Evolutionary conservation across 257 asterid genomes (phyloP), one percentile per base, ranked within the genome.

Genomic region (Verbena officinalis): DNA sequence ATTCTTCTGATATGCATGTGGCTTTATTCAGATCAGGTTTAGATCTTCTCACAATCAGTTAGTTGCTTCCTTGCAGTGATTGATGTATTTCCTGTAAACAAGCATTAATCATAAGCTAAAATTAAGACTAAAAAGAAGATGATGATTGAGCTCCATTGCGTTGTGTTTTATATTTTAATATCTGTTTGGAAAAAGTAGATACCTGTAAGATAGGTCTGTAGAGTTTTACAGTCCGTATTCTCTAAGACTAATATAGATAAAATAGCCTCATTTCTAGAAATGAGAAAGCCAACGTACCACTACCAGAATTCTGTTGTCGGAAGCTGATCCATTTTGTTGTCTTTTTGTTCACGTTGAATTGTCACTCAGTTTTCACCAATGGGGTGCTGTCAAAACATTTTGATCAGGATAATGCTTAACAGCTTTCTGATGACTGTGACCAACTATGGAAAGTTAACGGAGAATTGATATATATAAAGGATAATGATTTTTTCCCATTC

Each of bases 141-240:
- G 55, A 14, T 49, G 56, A 33, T 24, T 67, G 20, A 19, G 27
- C 24, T 17, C 44, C 36, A 22, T 14, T 10, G n/a, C 13, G 23
- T 49, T 57, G 44, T 45, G 42, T 2, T 30, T 30, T 30, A 30
- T 2, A 30, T 19, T n/a, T 31, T 21, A 9, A 45, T 56, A 39
- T 56, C 33, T 11, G 19, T 43, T 10, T 67, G 65, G 52, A 67
- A 50, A 34, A 56, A 33, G 44, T 19, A 40, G 38, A 22, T 19
- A 16, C 23, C 38, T 10, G 30, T 21, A 44, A 33, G 39, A 38
- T 11, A 52, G 19, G 7, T 62, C 36, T 55, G 16, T 4, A 20
- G 39, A 30, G 36, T 30, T 30, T 30, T 7, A 30, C 7, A 30
- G 19, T 62, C 31, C 68, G 19, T 23, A 14, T 55, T 3, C 4